Evolutionary conservation across 2,329 filamentous ascomycete genomes (phyloP).

Genomic region (Xylariaceae sp.): DNA sequence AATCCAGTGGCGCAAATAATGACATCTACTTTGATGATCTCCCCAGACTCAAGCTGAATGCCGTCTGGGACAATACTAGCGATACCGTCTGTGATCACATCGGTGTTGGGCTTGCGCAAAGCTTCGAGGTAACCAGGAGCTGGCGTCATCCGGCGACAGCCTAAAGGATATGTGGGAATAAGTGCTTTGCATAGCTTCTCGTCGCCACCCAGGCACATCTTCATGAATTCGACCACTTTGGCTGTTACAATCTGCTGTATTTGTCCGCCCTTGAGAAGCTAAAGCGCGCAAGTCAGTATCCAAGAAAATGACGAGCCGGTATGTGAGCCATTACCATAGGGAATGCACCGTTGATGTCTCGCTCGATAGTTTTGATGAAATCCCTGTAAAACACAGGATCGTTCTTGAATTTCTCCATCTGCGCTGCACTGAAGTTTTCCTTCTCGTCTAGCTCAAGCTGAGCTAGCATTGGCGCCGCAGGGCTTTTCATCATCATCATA

Average conservation of each 20-base stretch:
- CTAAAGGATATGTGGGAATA: constrained; percentile 47
- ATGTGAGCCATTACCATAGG: constrained; percentile 31
- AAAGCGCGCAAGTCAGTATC: constrained; percentile 7
- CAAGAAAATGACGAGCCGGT: background rate
- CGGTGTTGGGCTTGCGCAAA: constrained; percentile 43
- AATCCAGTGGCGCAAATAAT: constrained; percentile 58
- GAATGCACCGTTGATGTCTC: constrained; percentile 41
- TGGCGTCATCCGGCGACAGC: constrained; percentile 48
- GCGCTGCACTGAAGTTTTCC: constrained; percentile 40
- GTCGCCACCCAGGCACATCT: constrained; percentile 42
- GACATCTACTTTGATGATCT: constrained; percentile 48
- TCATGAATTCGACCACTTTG: constrained; percentile 46
- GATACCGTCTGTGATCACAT: constrained; percentile 44
- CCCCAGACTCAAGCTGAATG: constrained; percentile 44
- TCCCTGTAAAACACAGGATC: constrained; percentile 43
- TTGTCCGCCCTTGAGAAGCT: constrained; percentile 39
- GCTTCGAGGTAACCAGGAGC: constrained; percentile 47
- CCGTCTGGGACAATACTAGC: constrained; percentile 44
- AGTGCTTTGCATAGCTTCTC: constrained; percentile 46
- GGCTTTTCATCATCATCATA: constrained; percentile 36
- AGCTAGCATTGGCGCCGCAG: constrained; percentile 34
- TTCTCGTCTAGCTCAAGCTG: constrained; percentile 39
- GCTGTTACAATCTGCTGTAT: constrained; percentile 39
- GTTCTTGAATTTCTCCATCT: constrained; percentile 44
- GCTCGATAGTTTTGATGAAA: constrained; percentile 46